Base-by-base conservation (phyloP, 176 grass and related monocot species). In the Musa itinerans region DNA sequence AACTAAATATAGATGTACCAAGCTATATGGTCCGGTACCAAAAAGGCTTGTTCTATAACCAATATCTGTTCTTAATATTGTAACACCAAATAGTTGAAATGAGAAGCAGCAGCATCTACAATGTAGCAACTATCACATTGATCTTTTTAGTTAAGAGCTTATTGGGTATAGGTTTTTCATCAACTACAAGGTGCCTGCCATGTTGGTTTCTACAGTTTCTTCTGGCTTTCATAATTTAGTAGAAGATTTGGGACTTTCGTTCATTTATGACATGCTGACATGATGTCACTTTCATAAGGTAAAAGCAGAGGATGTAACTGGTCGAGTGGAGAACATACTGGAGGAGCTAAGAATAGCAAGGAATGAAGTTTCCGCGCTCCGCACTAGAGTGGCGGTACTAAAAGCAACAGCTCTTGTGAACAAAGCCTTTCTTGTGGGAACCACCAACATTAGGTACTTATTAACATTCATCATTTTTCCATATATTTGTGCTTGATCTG, bases 251-350 rank as follows among this genome's bases (percentile, higher is more conserved):
- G 53, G 12, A 17, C 15, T 16, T 17, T 17, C 5, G 21, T 16
- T 74, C 21, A 54, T 55, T 26, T 55, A 29, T 15, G 74, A 51
- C 16, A 19, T 50, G 75, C 43, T 70, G 73, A 70, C 73, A 25
- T 29, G 66, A 10, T 17, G 53, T 72, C 52, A 25, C 48, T n/a
- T 23, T 81, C 73, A 82, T 8, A 76, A 96, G 92, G 92, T 89
- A 72, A 98, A 98, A 83, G 87, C 94, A 75, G 94, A 98, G 80
- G 86, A 98, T 82, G 90, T 98, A 64, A 93, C 90, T 20, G 58
- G 53, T 22, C 90, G 94, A 70, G 90, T 93, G 75, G 90, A 98
- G 25, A 83, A 81, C 22, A 79, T 89, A 82, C 56, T 92, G 61
- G 94, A 98, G 54, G 94, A 97, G 56, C 78, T 98, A 78, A 85